phyloP scores from a whole-genome alignment of 352 stramenopile species.

The Globisporangium rhizosaccharum region DNA sequence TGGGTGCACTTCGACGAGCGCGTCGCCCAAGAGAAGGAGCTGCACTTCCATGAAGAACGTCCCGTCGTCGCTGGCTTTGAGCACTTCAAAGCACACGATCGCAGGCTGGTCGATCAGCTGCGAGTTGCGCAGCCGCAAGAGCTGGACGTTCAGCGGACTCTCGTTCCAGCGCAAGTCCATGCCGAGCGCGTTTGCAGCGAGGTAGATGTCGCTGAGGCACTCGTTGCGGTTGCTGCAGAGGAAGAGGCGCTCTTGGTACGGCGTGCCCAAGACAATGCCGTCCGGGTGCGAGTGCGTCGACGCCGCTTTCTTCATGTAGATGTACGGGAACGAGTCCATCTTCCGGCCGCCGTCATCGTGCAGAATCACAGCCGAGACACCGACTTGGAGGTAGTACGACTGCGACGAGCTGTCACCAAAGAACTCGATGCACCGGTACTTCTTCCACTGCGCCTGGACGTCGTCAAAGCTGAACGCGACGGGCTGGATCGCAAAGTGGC shows the following conservation, averaged over 20 bases:
- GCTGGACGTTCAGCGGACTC: conserved; percentile 35
- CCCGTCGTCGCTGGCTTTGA: conserved; percentile 32
- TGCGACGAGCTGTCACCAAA: conserved; percentile 60
- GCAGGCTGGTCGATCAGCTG: conserved; percentile 51
- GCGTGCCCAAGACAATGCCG: conserved; percentile 49
- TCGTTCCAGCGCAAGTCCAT: conserved; percentile 32
- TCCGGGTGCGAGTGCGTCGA: conserved; percentile 39
- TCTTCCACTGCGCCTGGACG: conserved; percentile 12
- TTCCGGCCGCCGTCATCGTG: conserved; percentile 42
- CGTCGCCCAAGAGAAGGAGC: conserved; percentile 55
- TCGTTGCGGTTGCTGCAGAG: conserved; percentile 50
- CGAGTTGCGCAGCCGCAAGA: conserved; percentile 54
- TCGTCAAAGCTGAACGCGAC: conserved; percentile 19
- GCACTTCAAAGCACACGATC: conserved; percentile 63
- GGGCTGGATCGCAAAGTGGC: conserved; percentile 32
- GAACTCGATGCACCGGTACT: conserved; percentile 62
- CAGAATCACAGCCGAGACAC: conserved; percentile 39
- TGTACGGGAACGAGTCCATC: conserved; percentile 42
- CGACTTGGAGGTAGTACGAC: conserved; percentile 45
- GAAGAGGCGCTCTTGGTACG: conserved; percentile 68
- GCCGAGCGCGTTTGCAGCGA: conserved; percentile 36
- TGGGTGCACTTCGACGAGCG: conserved; percentile 59
- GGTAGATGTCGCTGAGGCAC: conserved; percentile 54
- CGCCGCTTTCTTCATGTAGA: conserved; percentile 45
- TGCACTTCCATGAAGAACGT: conserved; percentile 52